Evolutionary conservation across 441 rosid species (phyloP).

Genomic region (Euphorbia celastroides): DNA sequence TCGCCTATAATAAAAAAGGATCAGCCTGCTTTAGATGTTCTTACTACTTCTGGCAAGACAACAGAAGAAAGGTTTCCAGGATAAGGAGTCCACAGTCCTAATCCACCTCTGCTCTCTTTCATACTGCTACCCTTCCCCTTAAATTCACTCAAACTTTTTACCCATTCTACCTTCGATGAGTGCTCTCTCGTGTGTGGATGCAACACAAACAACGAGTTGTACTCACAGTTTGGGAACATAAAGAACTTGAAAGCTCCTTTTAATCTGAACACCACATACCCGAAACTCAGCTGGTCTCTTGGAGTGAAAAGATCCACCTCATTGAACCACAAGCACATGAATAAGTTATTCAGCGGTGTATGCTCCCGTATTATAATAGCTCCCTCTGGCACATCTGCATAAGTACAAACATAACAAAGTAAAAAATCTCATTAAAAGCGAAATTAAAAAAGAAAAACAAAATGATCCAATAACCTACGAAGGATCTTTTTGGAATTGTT

Average conservation of each 20-base stretch:
- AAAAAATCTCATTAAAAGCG: slow-evolving; percentile 4
- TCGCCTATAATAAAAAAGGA: background rate
- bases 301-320: slow-evolving; percentile 92
- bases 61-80: slow-evolving; percentile 74
- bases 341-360: slow-evolving; percentile 68
- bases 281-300: slow-evolving; percentile 93
- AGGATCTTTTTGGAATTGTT: no score
- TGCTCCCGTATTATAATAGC: slow-evolving; percentile 86
- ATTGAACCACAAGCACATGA: slow-evolving; percentile 96
- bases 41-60: slow-evolving; percentile 54
- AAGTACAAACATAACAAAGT: background rate
- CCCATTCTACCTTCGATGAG: slow-evolving; percentile 96
- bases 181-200: slow-evolving; percentile 92
- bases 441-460: background rate
- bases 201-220: slow-evolving; percentile 73
- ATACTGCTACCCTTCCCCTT: slow-evolving; percentile 69
- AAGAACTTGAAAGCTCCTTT: slow-evolving; percentile 58
- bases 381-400: slow-evolving; percentile 98
- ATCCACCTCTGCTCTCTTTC: slow-evolving; percentile 88
- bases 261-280: slow-evolving; percentile 75
- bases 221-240: slow-evolving; percentile 95
- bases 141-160: slow-evolving; percentile 62
- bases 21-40: slow-evolving; percentile 95
- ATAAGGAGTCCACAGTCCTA: slow-evolving; percentile 95
- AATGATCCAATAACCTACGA: background rate